A percentile compares a stretch with the other conserved stretches of the same genome.
Evolutionary conservation across 2,329 filamentous ascomycete species (phyloP).

Genomic region (Colletotrichum tofieldiae): DNA sequence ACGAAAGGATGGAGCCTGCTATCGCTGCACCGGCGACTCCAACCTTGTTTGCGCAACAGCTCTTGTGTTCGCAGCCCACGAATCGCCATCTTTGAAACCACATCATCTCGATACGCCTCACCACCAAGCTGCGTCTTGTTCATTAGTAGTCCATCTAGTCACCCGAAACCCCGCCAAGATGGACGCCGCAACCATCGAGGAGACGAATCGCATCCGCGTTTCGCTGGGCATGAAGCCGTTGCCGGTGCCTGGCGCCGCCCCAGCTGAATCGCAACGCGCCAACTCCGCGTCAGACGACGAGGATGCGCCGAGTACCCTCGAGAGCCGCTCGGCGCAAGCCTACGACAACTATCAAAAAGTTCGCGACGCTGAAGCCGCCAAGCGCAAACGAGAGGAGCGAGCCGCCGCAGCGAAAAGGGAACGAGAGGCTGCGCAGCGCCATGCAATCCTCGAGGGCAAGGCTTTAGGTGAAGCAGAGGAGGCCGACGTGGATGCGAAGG

Average conservation of each 20-base stretch:
- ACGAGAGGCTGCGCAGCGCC: slow-evolving; percentile 85
- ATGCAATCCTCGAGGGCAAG: slow-evolving; percentile 83
- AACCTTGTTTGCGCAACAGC: slow-evolving; percentile 24
- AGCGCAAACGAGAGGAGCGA: slow-evolving; percentile 83
- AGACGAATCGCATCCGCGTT: slow-evolving; percentile 92
- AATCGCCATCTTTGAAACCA: background rate
- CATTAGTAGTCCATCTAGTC: background rate
- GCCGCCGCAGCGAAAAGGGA: slow-evolving; percentile 89
- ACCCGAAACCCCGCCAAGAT: slow-evolving; percentile 54
- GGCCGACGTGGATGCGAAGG: slow-evolving; percentile 81
- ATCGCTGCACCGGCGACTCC: background rate
- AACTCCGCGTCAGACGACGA: slow-evolving; percentile 70
- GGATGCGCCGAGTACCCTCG: slow-evolving; percentile 85
- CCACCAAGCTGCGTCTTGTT: too few species aligned
- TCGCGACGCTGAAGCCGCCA: slow-evolving; percentile 81
- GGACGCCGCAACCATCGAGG: slow-evolving; percentile 85
- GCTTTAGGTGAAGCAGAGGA: slow-evolving; percentile 85
- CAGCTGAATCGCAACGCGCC: slow-evolving; percentile 55
- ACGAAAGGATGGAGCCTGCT: slow-evolving; percentile 30
- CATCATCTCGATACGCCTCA: background rate
- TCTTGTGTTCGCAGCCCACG: background rate
- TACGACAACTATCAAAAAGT: slow-evolving; percentile 80
- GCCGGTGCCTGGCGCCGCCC: slow-evolving; percentile 81
- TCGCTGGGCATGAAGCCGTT: slow-evolving; percentile 93
- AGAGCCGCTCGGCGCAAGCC: slow-evolving; percentile 81